Evolutionary conservation across 257 asterid genomes (phyloP), one percentile per base, ranked within the genome.

Genomic region (Scutellaria barbata): DNA sequence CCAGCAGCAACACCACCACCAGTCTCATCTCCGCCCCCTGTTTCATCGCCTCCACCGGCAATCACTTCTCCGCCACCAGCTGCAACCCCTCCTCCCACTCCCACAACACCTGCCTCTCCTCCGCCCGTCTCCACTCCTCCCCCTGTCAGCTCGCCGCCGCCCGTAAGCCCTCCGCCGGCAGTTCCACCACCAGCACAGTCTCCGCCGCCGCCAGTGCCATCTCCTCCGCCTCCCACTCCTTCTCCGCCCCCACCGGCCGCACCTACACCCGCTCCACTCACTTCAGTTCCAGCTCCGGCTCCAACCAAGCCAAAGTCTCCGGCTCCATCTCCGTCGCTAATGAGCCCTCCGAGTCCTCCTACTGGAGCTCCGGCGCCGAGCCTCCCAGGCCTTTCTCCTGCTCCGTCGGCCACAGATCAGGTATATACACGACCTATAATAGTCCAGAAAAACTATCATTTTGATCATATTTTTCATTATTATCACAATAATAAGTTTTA

Each of bases 311-410:
- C 85, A 0, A 51, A 76, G 12, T 80, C 93, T 37, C 86, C 90
- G 4, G 78, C 91, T 8, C 84, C 88, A 0, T 80, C 95, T 3
- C 95, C 98, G 20, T 16, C 66, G 35, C 12, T 76, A 4, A 51
- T 20, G 73, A 89, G 95, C 75, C 96, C 96, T 66, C 91, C 97
- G 0, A 68, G 90, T 43, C 89, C 94, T 46, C 87, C 92, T 0
- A 76, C 81, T 8, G 89, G 82, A 60, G 82, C 97, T 63, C 96
- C 96, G 3, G 81, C 73, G 0, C 95, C 95, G 0, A 86, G 86
- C 4, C 68, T 76, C 3, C 72, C 55, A 0, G 83, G 67, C 16
- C 73, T 79, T 9, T 79, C 92, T 41, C 96, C 93, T 66, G 85
- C 95, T 71, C 92, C 98, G 13, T 39, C 84, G 5, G 83, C 90